These are phyloP conservation scores for Phytophthora niederhauseri DNA, from an alignment of 352 stramenopile species.

Conservation along the genomic window DNA sequence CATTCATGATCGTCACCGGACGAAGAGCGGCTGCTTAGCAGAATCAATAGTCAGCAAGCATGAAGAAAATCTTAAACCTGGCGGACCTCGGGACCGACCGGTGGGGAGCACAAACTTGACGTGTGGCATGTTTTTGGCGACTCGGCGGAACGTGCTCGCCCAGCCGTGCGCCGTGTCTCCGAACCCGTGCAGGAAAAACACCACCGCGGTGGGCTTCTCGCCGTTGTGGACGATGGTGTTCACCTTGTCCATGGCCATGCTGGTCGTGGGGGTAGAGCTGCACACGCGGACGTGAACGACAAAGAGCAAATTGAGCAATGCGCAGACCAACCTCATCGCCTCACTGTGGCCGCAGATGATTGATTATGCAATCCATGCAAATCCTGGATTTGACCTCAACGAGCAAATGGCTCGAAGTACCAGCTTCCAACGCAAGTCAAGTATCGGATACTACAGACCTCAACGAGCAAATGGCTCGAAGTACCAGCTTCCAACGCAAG, in stretches of 20 bases:
- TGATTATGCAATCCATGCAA: too few species aligned
- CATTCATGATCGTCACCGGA: conserved; percentile 94
- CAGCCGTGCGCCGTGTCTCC: conserved; percentile 92
- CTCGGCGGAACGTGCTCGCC: conserved; percentile 54
- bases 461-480: too few species aligned
- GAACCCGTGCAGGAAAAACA: conserved; percentile 89
- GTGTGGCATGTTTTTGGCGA: conserved; percentile 64
- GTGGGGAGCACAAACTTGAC: conserved; percentile 80
- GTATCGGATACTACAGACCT: too few species aligned
- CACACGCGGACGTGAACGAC: conserved; percentile 13
- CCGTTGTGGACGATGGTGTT: conserved; percentile 37
- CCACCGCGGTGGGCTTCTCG: conserved; percentile 28
- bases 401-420: too few species aligned
- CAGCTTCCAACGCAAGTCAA: too few species aligned
- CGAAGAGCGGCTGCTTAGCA: conserved; percentile 63
- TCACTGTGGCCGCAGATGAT: background rate
- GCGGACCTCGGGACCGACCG: background rate
- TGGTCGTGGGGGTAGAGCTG: background rate
- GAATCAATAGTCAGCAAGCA: background rate
- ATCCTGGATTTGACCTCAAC: too few species aligned
- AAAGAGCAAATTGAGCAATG: background rate
- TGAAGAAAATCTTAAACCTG: background rate
- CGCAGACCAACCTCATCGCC: background rate
- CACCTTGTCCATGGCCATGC: conserved; percentile 39
- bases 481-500: too few species aligned